Percentiles rank a stretch among this genome's conserved stretches.
phyloP scores from a whole-genome alignment of 441 rosid species.

The Melastoma candidum region DNA sequence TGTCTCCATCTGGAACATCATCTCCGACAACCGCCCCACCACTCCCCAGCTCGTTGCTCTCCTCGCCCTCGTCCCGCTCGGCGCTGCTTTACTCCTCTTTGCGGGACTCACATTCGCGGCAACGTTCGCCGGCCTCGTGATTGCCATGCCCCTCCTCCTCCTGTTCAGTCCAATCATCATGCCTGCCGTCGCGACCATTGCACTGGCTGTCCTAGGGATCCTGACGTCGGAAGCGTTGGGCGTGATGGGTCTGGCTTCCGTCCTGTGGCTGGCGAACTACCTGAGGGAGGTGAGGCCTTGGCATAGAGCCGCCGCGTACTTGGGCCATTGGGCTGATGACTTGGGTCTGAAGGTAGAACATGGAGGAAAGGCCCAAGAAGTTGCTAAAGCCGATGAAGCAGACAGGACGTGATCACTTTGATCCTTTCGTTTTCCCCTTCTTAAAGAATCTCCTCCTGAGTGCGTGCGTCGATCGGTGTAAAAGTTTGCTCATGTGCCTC shows the following conservation, averaged over 20 bases:
- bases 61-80: constrained; percentile 38
- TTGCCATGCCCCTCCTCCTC: constrained; percentile 53
- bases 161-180: constrained; percentile 71
- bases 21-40: constrained; percentile 26
- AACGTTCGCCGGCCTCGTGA: constrained; percentile 42
- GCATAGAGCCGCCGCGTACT: background rate
- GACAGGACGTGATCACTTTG: too few species aligned
- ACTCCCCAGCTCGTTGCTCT: constrained; percentile 40
- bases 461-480: too few species aligned
- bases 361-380: too few species aligned
- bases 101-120: constrained; percentile 52
- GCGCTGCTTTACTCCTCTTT: constrained; percentile 47
- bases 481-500: too few species aligned
- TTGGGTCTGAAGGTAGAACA: too few species aligned
- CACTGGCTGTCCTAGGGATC: constrained; percentile 39
- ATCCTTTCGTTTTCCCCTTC: too few species aligned
- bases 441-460: too few species aligned
- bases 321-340: too few species aligned
- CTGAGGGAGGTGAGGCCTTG: constrained; percentile 17
- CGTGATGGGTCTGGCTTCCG: constrained; percentile 45
- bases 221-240: constrained; percentile 57
- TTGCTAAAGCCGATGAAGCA: too few species aligned
- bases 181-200: constrained; percentile 48
- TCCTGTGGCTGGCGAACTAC: constrained; percentile 38
- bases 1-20: background rate